Evolutionary conservation across 2,329 filamentous ascomycete genomes (phyloP).

Genomic region (Xylariaceae sp.): DNA sequence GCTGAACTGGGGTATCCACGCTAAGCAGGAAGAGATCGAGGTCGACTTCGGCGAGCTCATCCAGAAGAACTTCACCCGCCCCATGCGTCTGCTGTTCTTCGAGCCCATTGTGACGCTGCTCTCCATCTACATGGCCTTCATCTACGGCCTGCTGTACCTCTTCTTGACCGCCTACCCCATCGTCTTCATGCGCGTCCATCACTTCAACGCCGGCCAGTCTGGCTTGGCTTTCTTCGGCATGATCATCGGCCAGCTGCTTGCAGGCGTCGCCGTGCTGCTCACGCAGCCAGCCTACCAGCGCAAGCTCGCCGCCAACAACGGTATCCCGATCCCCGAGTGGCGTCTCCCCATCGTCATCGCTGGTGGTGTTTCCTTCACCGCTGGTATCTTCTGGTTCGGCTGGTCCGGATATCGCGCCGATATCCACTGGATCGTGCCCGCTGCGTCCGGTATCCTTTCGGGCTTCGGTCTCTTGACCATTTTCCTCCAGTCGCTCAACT

Average conservation of each 20-base stretch:
- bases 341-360: slow-evolving; percentile 57
- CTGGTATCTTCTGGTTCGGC: slow-evolving; percentile 71
- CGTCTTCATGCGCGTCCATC: slow-evolving; percentile 69
- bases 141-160: slow-evolving; percentile 70
- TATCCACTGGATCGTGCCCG: slow-evolving; percentile 61
- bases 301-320: slow-evolving; percentile 63
- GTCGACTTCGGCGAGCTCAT: slow-evolving; percentile 59
- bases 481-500: slow-evolving; percentile 76
- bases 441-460: slow-evolving; percentile 55
- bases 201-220: slow-evolving; percentile 61
- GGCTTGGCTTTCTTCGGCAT: slow-evolving; percentile 85
- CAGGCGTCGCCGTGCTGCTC: slow-evolving; percentile 57
- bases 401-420: slow-evolving; percentile 58
- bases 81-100: slow-evolving; percentile 58
- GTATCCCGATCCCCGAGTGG: slow-evolving; percentile 61
- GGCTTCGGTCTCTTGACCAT: slow-evolving; percentile 78
- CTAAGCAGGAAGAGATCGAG: slow-evolving; percentile 67
- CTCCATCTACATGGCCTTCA: slow-evolving; percentile 68
- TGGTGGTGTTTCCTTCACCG: slow-evolving; percentile 55
- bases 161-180: slow-evolving; percentile 82
- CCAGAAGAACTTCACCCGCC: slow-evolving; percentile 62
- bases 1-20: slow-evolving; percentile 65
- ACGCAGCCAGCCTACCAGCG: slow-evolving; percentile 62
- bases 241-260: slow-evolving; percentile 66
- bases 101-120: slow-evolving; percentile 65